phyloP scores from a whole-genome alignment of 257 asterid genomes.

The Eustoma russellianum region DNA sequence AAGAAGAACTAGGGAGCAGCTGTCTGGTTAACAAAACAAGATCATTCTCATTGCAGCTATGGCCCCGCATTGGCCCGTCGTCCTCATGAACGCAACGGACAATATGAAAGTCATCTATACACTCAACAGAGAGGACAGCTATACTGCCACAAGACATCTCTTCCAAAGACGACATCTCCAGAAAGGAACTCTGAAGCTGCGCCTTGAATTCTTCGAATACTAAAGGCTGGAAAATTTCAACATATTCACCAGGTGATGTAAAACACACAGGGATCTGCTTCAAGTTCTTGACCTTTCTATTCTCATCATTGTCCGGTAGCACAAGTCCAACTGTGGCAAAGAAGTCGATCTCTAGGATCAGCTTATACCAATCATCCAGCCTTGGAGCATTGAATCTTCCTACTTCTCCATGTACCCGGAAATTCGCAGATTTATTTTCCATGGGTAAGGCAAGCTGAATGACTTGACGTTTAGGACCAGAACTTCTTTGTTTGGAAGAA shows the following conservation, averaged over 20 bases:
- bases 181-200: slow-evolving; percentile 74
- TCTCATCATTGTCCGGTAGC: slow-evolving; percentile 37
- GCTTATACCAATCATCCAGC: slow-evolving; percentile 88
- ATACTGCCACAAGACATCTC: slow-evolving; percentile 61
- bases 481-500: slow-evolving; percentile 30
- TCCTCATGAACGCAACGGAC: slow-evolving; percentile 85
- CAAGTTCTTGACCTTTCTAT: slow-evolving; percentile 39
- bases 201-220: slow-evolving; percentile 94
- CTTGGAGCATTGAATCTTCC: slow-evolving; percentile 76
- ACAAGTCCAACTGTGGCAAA: slow-evolving; percentile 73
- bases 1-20: slow-evolving; percentile 41
- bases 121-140: slow-evolving; percentile 86
- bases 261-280: slow-evolving; percentile 86
- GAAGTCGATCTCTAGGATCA: slow-evolving; percentile 72
- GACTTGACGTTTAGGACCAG: slow-evolving; percentile 74
- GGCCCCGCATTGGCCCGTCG: slow-evolving; percentile 37
- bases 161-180: slow-evolving; percentile 63
- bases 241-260: slow-evolving; percentile 70
- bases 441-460: slow-evolving; percentile 67
- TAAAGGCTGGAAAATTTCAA: slow-evolving; percentile 81
- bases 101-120: slow-evolving; percentile 84
- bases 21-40: slow-evolving; percentile 76
- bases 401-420: slow-evolving; percentile 40
- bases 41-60: slow-evolving; percentile 69
- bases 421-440: slow-evolving; percentile 39